Percentiles rank a stretch among this genome's conserved stretches.
These are phyloP conservation scores for Alternaria ethzedia DNA, from an alignment of 2,329 filamentous ascomycete genomes.

Conservation along the genomic window DNA sequence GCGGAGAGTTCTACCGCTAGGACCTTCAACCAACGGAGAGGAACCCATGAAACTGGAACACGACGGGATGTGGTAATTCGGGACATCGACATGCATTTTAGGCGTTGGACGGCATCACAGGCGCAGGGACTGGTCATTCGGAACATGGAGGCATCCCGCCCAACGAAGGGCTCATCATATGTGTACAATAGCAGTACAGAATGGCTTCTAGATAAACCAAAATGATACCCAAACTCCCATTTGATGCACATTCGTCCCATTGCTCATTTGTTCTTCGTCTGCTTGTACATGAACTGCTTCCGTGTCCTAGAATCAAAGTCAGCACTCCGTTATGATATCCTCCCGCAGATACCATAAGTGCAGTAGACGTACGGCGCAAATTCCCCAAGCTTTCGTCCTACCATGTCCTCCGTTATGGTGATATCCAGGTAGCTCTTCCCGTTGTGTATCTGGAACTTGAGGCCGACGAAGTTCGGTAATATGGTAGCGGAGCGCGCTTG, in stretches of 20 bases:
- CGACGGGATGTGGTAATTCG: not conserved
- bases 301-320: constrained; percentile 60
- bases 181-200: constrained; percentile 46
- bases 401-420: constrained; percentile 91
- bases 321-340: not conserved
- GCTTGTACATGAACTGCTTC: constrained; percentile 71
- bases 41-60: not conserved
- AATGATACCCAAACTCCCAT: constrained; percentile 48
- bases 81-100: constrained; percentile 23
- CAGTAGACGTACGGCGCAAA: constrained; percentile 74
- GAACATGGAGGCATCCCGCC: constrained; percentile 17
- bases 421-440: constrained; percentile 86
- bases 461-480: constrained; percentile 87
- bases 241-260: constrained; percentile 26
- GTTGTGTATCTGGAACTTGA: constrained; percentile 90
- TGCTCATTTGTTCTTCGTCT: constrained; percentile 71
- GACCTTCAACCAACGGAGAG: not conserved
- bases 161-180: constrained; percentile 26
- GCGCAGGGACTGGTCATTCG: constrained; percentile 21
- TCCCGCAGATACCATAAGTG: too few relatives aligned
- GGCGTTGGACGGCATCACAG: constrained; percentile 36
- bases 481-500: constrained; percentile 89
- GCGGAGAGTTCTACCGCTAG: constrained; percentile 95
- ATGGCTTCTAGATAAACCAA: constrained; percentile 30
- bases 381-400: constrained; percentile 92